Conservation (phyloP, 2,329 filamentous ascomycete species). For the Mycogone perniciosa region DNA sequence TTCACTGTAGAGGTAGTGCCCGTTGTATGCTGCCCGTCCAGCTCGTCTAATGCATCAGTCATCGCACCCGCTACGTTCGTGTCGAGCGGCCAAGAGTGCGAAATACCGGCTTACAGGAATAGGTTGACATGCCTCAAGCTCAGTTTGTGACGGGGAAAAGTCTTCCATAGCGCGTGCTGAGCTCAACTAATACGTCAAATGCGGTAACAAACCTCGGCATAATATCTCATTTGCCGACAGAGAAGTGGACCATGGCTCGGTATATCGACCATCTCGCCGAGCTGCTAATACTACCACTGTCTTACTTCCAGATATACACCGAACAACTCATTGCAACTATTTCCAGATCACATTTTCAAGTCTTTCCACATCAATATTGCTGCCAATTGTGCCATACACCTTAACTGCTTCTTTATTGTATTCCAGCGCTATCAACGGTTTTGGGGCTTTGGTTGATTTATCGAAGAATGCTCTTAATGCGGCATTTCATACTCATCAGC, state of each 20-base stretch:
- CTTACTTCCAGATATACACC: background rate
- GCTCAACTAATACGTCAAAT: too few species aligned
- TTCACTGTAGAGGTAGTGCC: background rate
- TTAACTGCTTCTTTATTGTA: background rate
- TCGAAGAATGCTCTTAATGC: background rate
- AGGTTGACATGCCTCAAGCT: background rate
- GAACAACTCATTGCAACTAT: background rate
- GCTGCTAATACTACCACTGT: background rate
- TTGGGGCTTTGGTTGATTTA: background rate
- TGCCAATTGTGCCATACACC: background rate
- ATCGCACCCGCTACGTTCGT: background rate
- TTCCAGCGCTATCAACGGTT: background rate
- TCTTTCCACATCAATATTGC: background rate
- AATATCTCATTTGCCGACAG: background rate
- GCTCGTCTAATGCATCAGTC: background rate
- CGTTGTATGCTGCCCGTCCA: background rate
- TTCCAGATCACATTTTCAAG: background rate
- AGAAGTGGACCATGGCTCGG: background rate
- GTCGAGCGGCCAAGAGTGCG: background rate
- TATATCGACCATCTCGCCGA: background rate
- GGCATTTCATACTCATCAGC: background rate
- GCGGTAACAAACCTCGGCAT: background rate
- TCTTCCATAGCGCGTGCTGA: background rate
- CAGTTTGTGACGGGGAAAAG: background rate
- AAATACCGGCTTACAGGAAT: background rate